Percentiles rank a stretch among this genome's conserved stretches.
Evolutionary conservation across 1,139 yeast genomes (phyloP).

Genomic region (Taphrina flavorubra): DNA sequence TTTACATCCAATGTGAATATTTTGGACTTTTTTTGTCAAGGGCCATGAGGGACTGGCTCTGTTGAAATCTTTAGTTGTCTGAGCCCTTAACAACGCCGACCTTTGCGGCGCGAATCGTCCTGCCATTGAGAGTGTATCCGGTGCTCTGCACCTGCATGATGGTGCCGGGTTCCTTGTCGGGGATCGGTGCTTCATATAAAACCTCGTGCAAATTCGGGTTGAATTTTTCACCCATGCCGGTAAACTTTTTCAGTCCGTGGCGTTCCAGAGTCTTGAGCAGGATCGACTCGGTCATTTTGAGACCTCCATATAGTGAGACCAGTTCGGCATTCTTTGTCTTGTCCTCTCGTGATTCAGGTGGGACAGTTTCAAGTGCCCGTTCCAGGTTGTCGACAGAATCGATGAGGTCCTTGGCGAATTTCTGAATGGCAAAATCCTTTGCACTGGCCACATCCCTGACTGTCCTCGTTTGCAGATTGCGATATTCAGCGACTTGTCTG

Average conservation of each 20-base stretch:
- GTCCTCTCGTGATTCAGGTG: constrained; percentile 57
- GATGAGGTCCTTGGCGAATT: constrained; percentile 86
- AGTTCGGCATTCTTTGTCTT: constrained; percentile 55
- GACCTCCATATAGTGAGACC: constrained; percentile 82
- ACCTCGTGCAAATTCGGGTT: constrained; percentile 96
- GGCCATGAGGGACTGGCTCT: background rate
- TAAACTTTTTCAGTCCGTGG: constrained; percentile 81
- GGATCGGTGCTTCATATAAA: constrained; percentile 83
- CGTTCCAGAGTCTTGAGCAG: constrained; percentile 81
- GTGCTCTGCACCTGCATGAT: constrained; percentile 91
- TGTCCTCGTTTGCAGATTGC: constrained; percentile 89
- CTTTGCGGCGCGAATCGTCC: constrained; percentile 94
- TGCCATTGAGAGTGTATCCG: constrained; percentile 82
- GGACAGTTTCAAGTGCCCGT: constrained; percentile 79
- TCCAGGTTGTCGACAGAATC: constrained; percentile 91
- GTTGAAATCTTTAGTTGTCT: constrained; percentile 46
- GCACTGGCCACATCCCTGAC: constrained; percentile 86
- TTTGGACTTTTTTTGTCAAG: background rate
- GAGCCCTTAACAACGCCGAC: constrained; percentile 84
- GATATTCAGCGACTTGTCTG: constrained; percentile 88
- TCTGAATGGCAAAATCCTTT: constrained; percentile 87
- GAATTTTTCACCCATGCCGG: constrained; percentile 82
- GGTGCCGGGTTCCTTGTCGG: constrained; percentile 90
- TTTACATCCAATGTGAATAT: constrained; percentile 7
- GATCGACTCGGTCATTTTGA: constrained; percentile 84